These are phyloP conservation scores for Lyophyllum shimeji DNA, from an alignment of 768 basidiomycete species.

Conservation along the genomic window DNA sequence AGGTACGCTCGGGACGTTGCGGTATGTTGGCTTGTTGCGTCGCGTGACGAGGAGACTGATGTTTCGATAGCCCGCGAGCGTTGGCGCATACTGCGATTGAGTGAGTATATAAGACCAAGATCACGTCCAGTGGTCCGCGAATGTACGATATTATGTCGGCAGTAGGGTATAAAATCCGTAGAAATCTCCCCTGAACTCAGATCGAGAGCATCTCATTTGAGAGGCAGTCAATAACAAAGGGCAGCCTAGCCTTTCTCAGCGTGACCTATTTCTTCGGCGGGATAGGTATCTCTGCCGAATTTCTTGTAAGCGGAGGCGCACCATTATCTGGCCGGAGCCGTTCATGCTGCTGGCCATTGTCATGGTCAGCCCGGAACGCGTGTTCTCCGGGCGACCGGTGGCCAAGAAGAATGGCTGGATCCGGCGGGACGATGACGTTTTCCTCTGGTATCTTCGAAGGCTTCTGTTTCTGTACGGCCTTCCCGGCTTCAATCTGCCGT, in stretches of 20 bases:
- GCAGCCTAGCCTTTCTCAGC: not conserved
- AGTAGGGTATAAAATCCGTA: not conserved
- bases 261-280: slow-evolving; percentile 12
- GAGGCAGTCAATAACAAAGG: not conserved
- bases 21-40: slow-evolving; percentile 46
- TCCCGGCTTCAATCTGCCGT: slow-evolving; percentile 41
- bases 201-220: no score
- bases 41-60: not conserved
- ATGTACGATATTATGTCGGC: not conserved
- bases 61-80: slow-evolving; percentile 64
- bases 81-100: slow-evolving; percentile 84
- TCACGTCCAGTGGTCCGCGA: not conserved
- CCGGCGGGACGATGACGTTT: slow-evolving; percentile 59
- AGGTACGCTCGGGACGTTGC: slow-evolving; percentile 87
- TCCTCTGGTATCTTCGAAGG: slow-evolving; percentile 38
- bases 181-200: not conserved
- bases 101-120: not conserved
- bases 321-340: slow-evolving; percentile 4
- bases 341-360: slow-evolving; percentile 8
- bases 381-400: slow-evolving; percentile 40
- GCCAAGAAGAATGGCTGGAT: slow-evolving; percentile 64
- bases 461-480: slow-evolving; percentile 38
- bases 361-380: slow-evolving; percentile 7
- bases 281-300: slow-evolving; percentile 21
- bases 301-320: slow-evolving; percentile 1